Base-by-base conservation (phyloP, 2,329 filamentous ascomycete genomes). In the Fusarium brevicatenulatum region DNA sequence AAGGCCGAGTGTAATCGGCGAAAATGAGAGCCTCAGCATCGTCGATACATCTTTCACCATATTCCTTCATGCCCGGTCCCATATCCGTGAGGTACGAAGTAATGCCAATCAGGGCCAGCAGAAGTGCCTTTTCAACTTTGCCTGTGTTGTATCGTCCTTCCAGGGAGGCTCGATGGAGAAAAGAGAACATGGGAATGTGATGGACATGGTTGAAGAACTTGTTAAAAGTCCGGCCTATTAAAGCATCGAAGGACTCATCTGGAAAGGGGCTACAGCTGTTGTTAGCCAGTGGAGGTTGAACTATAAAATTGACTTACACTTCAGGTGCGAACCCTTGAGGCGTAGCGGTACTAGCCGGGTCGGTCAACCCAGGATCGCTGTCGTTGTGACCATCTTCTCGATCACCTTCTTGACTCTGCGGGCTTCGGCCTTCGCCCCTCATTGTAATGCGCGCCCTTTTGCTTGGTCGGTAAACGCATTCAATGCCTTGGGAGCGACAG, bases 131-230 rank as follows among this genome's bases (percentile, higher is more conserved):
- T 74, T 90, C 88, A 71, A 90, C 86, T 69, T 87, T 87, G 53
- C 87, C 87, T 9, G 86, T 84, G 70, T 88, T 85, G 76, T 89
- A 89, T 36, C 88, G 84, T 76, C 89, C 87, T 87, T 89, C 89
- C 30, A 90, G 84, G 4, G 88, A 90, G 18, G 88, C 87, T 32
- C 87, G 86, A 73, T 90, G 88, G 21, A 90, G 79, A 63, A 90
- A 90, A 16, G 87, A 88, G 80, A 87, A 88, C 73, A 88, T 87
- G 49, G 88, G 87, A 57, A 90, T 87, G 69, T 90, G 88, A 78
- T 90, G 87, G 44, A 90, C 84, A 75, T 89, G 86, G 46, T 86
- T 85, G 77, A 90, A 90, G 80, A 89, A 90, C 72, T 86, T 85
- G 73, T 87, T 87, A 71, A 90, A 88, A 10, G 87, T 87, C 43